phyloP scores from a whole-genome alignment of 2,329 filamentous ascomycete genomes.

The Ophiostoma montium region DNA sequence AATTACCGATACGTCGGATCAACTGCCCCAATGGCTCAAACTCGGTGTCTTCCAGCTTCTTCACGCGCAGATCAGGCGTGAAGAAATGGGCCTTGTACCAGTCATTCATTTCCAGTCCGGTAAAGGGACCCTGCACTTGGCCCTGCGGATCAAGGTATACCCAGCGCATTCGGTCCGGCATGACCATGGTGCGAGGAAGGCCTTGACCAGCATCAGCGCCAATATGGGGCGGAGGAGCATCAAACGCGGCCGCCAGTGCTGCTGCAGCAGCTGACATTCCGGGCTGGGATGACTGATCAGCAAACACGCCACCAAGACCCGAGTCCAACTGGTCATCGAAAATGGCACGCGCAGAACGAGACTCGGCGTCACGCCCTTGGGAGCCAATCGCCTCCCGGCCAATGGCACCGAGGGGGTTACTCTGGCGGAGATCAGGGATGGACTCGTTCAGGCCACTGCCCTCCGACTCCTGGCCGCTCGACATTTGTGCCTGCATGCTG shows the following conservation, averaged over 20 bases:
- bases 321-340: constrained; percentile 14
- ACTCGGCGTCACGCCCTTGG: constrained; percentile 37
- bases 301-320: neutral
- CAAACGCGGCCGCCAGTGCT: constrained; percentile 13
- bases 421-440: constrained; percentile 44
- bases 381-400: constrained; percentile 45
- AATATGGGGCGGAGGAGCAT: constrained; percentile 31
- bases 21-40: constrained; percentile 93
- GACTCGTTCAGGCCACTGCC: constrained; percentile 43
- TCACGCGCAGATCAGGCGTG: constrained; percentile 83
- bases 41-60: constrained; percentile 83
- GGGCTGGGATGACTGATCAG: constrained; percentile 18
- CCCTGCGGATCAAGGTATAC: constrained; percentile 93
- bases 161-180: constrained; percentile 98
- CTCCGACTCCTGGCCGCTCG: constrained; percentile 42
- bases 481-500: constrained; percentile 53
- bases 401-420: constrained; percentile 51
- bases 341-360: constrained; percentile 28
- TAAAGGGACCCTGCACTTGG: constrained; percentile 85
- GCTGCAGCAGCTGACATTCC: constrained; percentile 7
- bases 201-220: constrained; percentile 26
- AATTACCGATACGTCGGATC: constrained; percentile 92
- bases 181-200: constrained; percentile 84
- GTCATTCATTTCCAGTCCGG: constrained; percentile 96
- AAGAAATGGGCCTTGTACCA: constrained; percentile 99